Percentiles rank a stretch among this genome's conserved stretches.
Evolutionary conservation across 2,329 filamentous ascomycete genomes (phyloP).

Genomic region (Herpotrichia juniperi): DNA sequence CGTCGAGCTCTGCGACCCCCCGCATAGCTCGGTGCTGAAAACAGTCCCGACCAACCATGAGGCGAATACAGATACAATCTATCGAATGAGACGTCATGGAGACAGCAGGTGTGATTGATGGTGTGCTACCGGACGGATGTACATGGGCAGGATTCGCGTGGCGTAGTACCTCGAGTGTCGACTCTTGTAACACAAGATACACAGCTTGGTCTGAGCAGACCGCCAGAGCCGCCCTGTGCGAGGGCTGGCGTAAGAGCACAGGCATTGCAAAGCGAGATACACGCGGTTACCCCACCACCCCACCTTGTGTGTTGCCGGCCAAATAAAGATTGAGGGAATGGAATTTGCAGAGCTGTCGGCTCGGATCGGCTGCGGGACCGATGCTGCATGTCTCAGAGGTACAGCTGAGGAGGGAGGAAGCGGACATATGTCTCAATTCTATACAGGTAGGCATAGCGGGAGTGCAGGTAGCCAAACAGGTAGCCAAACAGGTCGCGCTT

Average conservation of each 20-base stretch:
- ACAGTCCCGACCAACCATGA: background rate
- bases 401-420: conserved; percentile 11
- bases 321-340: conserved; percentile 7
- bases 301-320: conserved; percentile 23
- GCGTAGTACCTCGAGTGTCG: conserved; percentile 1
- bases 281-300: conserved; percentile 21
- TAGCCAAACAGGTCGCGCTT: conserved; percentile 30
- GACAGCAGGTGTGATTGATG: background rate
- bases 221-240: background rate
- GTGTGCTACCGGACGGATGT: no score
- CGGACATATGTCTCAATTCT: background rate
- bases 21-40: background rate
- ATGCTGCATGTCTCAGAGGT: conserved; percentile 5
- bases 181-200: background rate
- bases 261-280: conserved; percentile 13
- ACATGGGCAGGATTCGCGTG: no score
- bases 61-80: no score
- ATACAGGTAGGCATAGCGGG: conserved; percentile 4
- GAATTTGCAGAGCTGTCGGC: conserved; percentile 7
- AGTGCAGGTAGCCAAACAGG: background rate
- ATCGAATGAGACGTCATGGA: background rate
- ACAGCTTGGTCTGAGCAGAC: background rate
- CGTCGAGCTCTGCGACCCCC: no score
- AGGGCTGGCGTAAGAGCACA: conserved; percentile 5
- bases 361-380: conserved; percentile 6